Evolutionary conservation across 805 yeast species (phyloP).

Genomic region (Metschnikowia kofuensis): DNA sequence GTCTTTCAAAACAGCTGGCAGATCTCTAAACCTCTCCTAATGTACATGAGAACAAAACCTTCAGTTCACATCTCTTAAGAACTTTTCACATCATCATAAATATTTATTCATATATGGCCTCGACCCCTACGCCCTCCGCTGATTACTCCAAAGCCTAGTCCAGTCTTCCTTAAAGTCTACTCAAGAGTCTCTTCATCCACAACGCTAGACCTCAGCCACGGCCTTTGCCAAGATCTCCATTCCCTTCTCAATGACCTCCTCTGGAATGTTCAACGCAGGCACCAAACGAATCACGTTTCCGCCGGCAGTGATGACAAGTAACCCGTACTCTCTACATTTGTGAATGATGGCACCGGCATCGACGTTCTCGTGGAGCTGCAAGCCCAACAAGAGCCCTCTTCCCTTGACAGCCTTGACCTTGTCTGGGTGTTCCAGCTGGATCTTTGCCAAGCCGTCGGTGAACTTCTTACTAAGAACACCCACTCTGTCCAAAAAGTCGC

Average conservation of each 20-base stretch:
- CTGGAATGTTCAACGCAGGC: slow-evolving; percentile 85
- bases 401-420: slow-evolving; percentile 75
- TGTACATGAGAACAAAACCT: too few relatives aligned
- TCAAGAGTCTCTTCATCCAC: too few relatives aligned
- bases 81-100: too few relatives aligned
- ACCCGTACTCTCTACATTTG: slow-evolving; percentile 73
- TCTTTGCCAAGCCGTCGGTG: slow-evolving; percentile 43
- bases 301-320: slow-evolving; percentile 88
- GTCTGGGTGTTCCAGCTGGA: slow-evolving; percentile 57
- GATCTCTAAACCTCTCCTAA: too few relatives aligned
- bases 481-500: slow-evolving; percentile 60
- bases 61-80: too few relatives aligned
- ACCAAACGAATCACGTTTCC: slow-evolving; percentile 86
- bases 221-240: slow-evolving; percentile 63
- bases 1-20: too few relatives aligned
- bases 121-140: too few relatives aligned
- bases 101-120: too few relatives aligned
- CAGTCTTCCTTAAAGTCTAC: too few relatives aligned
- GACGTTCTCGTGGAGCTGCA: slow-evolving; percentile 56
- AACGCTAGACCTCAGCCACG: slow-evolving; percentile 26
- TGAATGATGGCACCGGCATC: slow-evolving; percentile 64
- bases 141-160: too few relatives aligned
- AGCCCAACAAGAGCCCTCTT: slow-evolving; percentile 81
- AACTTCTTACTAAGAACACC: slow-evolving; percentile 58
- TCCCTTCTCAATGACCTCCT: slow-evolving; percentile 67